A percentile compares a stretch with the other conserved stretches of the same genome.
Conservation (phyloP, 495 filamentous ascomycete species). For the Chaetomium fimeti region DNA sequence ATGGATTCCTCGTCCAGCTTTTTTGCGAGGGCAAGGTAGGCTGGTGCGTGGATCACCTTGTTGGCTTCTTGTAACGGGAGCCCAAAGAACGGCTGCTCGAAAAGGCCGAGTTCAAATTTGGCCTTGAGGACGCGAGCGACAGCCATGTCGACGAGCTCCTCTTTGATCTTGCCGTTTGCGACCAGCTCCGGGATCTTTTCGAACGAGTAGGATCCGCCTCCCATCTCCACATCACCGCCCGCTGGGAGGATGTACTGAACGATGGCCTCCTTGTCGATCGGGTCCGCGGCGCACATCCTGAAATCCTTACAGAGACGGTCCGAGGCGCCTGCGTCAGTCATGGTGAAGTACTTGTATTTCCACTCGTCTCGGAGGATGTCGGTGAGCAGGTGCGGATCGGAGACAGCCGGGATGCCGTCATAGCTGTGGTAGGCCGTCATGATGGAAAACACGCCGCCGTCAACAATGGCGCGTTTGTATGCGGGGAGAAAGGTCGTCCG, state of each 20-base stretch:
- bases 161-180: constrained; percentile 55
- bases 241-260: constrained; percentile 53
- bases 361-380: constrained; percentile 67
- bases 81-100: constrained; percentile 63
- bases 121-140: constrained; percentile 59
- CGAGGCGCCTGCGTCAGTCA: constrained; percentile 60
- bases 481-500: constrained; percentile 65
- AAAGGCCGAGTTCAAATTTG: constrained; percentile 66
- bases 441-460: constrained; percentile 61
- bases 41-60: constrained; percentile 57
- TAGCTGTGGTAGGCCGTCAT: constrained; percentile 71
- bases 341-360: constrained; percentile 64
- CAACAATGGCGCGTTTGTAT: constrained; percentile 66
- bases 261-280: constrained; percentile 60
- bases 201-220: constrained; percentile 69
- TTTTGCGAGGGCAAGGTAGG: constrained; percentile 56
- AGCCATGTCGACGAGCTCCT: constrained; percentile 59
- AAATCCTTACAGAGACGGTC: constrained; percentile 64
- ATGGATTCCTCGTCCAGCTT: constrained; percentile 66
- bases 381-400: constrained; percentile 60
- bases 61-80: constrained; percentile 52
- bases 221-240: constrained; percentile 75
- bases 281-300: constrained; percentile 56
- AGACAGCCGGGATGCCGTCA: constrained; percentile 63
- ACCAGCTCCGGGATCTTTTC: constrained; percentile 63